Conservation (phyloP, 495 filamentous ascomycete species). For the Annulohypoxylon stygium region DNA sequence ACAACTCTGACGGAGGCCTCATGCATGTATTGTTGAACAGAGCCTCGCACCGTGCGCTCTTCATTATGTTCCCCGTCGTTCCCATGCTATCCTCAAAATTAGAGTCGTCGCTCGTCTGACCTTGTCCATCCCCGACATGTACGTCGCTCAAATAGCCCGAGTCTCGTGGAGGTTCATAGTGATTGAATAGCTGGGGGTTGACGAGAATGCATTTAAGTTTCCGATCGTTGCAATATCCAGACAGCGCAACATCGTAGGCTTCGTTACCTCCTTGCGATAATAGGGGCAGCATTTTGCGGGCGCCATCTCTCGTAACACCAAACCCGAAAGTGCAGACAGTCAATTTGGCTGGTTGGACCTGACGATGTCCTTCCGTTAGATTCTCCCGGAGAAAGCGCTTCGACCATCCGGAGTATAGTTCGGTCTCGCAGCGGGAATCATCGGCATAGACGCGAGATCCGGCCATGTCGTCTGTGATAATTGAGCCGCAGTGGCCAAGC, state of each 20-base stretch:
- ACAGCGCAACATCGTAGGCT: slow-evolving; percentile 42
- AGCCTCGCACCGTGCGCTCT: slow-evolving; percentile 46
- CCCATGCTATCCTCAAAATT: slow-evolving; percentile 40
- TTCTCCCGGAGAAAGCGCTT: slow-evolving; percentile 35
- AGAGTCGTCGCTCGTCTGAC: slow-evolving; percentile 23
- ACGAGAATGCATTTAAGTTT: slow-evolving; percentile 40
- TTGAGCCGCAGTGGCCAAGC: slow-evolving; percentile 62
- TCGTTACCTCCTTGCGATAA: slow-evolving; percentile 36
- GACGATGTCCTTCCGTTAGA: slow-evolving; percentile 45
- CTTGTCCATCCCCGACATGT: slow-evolving; percentile 36
- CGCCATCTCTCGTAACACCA: slow-evolving; percentile 51
- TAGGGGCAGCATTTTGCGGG: slow-evolving; percentile 42
- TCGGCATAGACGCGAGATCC: slow-evolving; percentile 27
- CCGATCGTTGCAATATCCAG: slow-evolving; percentile 26
- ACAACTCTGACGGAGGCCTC: slow-evolving; percentile 46
- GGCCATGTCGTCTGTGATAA: slow-evolving; percentile 39
- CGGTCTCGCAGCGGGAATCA: slow-evolving; percentile 38
- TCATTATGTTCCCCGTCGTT: slow-evolving; percentile 47
- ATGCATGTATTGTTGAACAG: slow-evolving; percentile 48
- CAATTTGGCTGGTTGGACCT: slow-evolving; percentile 53
- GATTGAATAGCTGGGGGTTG: slow-evolving; percentile 46
- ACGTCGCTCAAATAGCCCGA: slow-evolving; percentile 39
- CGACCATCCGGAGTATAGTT: slow-evolving; percentile 41
- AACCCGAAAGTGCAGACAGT: slow-evolving; percentile 64
- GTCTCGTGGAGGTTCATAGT: slow-evolving; percentile 44